phyloP scores from a whole-genome alignment of 805 yeast genomes.

The Lipomyces sp. region DNA sequence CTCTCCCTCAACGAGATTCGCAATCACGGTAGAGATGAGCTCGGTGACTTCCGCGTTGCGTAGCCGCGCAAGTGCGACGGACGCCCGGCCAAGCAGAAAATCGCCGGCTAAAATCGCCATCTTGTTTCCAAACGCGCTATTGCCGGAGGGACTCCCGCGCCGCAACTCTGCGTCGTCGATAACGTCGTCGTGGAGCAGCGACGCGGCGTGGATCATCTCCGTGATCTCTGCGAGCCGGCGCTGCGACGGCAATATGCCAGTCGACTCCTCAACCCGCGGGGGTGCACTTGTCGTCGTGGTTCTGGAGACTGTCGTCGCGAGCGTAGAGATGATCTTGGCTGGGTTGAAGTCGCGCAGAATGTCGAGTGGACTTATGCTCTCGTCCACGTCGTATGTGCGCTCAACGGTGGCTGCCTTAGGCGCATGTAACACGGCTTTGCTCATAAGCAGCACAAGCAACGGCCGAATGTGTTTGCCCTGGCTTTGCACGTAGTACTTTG shows the following conservation, averaged over 20 bases:
- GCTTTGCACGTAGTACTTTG: conserved; percentile 92
- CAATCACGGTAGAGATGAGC: conserved; percentile 90
- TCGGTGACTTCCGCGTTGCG: conserved; percentile 98
- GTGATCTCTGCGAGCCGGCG: conserved; percentile 94
- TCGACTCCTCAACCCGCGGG: conserved; percentile 5
- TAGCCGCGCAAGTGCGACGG: conserved; percentile 88
- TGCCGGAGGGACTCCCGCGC: conserved; percentile 87
- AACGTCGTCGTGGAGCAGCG: conserved; percentile 92
- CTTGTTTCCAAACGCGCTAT: conserved; percentile 89
- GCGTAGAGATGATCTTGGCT: conserved; percentile 32
- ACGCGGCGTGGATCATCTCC: conserved; percentile 97
- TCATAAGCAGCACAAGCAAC: conserved; percentile 73
- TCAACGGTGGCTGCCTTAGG: conserved; percentile 32
- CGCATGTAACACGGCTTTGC: conserved; percentile 63
- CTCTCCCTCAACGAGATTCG: conserved; percentile 96
- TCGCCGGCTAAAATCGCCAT: conserved; percentile 98
- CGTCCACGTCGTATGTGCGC: conserved; percentile 34
- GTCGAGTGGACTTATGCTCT: conserved; percentile 68
- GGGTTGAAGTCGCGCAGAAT: conserved; percentile 90
- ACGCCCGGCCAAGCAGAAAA: conserved; percentile 90
- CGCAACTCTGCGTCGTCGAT: conserved; percentile 84
- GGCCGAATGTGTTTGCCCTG: conserved; percentile 97
- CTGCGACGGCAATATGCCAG: conserved; percentile 84
- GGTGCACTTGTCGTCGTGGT: not conserved
- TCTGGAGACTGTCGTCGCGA: conserved; percentile 36